Conservation (phyloP, 2,329 filamentous ascomycete genomes). For the Chrysosphaeria jannelii region DNA sequence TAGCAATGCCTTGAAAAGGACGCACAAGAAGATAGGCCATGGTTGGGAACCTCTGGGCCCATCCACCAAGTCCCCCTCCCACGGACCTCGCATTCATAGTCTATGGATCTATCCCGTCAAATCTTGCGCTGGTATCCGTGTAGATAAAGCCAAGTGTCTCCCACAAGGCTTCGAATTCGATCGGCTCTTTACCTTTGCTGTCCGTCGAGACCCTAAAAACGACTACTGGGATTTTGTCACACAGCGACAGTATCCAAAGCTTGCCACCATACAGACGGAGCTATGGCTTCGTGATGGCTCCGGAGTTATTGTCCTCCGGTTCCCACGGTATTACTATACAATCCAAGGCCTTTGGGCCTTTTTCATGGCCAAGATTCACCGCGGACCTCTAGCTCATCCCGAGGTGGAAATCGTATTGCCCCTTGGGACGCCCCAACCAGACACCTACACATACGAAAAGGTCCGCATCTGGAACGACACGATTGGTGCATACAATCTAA, state of each 20-base stretch:
- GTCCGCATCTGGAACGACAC: constrained; percentile 35
- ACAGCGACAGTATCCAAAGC: constrained; percentile 32
- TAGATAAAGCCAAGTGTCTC: constrained; percentile 31
- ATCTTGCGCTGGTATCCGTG: constrained; percentile 48
- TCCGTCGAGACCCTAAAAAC: constrained; percentile 16
- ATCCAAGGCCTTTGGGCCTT: constrained; percentile 14
- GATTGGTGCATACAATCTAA: constrained; percentile 23
- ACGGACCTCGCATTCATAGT: constrained; percentile 17
- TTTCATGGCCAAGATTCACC: constrained; percentile 18
- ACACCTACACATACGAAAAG: constrained; percentile 12
- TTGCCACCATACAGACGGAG: constrained; percentile 38
- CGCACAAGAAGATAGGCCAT: too few species aligned
- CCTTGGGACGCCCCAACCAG: constrained; percentile 8
- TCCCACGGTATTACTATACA: constrained; percentile 23
- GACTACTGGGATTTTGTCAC: constrained; percentile 42
- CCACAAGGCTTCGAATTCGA: constrained; percentile 48
- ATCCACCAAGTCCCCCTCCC: too few species aligned
- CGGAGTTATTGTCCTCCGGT: constrained; percentile 30
- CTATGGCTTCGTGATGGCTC: constrained; percentile 37
- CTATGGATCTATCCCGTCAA: constrained; percentile 63
- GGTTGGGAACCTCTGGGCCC: too few species aligned
- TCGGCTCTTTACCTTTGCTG: constrained; percentile 56
- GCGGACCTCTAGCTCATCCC: constrained; percentile 17
- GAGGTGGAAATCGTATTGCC: constrained; percentile 37
- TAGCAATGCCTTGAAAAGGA: too few species aligned